These are phyloP conservation scores for Didymellaceae sp. DNA, from an alignment of 2,329 filamentous ascomycete species.

Conservation along the genomic window DNA sequence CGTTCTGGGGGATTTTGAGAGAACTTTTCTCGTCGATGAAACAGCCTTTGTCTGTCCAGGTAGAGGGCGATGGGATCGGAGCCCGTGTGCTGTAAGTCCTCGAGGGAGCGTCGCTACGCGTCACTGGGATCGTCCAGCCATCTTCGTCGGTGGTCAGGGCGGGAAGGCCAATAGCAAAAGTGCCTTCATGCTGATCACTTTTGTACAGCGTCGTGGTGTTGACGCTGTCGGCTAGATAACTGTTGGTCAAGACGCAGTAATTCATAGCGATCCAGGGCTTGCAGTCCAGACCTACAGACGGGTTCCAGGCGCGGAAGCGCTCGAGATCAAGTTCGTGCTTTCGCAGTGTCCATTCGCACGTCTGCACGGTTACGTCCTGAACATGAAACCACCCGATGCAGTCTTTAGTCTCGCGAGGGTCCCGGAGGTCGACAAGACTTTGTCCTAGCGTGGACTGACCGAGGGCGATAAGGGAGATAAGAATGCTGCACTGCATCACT, in stretches of 20 bases:
- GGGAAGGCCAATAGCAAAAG: neutral
- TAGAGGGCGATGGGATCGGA: neutral
- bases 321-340: neutral
- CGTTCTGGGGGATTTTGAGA: neutral
- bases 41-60: conserved; percentile 7
- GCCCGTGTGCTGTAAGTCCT: neutral
- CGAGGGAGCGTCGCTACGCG: neutral
- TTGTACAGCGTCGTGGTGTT: neutral
- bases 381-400: neutral
- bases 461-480: too few species aligned
- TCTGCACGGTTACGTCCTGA: neutral
- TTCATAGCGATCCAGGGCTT: neutral
- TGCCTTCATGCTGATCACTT: too few species aligned
- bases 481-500: too few species aligned
- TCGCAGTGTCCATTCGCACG: neutral
- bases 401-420: too few species aligned
- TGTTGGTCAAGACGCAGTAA: conserved; percentile 8
- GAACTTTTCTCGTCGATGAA: conserved; percentile 3
- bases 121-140: conserved; percentile 6
- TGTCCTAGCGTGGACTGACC: too few species aligned
- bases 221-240: neutral
- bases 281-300: conserved; percentile 7
- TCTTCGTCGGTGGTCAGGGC: conserved; percentile 2
- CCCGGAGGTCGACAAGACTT: too few species aligned
- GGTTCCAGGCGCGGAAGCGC: conserved; percentile 13